Evolutionary conservation across 1,284 basidiomycete species (phyloP).

Genomic region (Leucoagaricus sp.): DNA sequence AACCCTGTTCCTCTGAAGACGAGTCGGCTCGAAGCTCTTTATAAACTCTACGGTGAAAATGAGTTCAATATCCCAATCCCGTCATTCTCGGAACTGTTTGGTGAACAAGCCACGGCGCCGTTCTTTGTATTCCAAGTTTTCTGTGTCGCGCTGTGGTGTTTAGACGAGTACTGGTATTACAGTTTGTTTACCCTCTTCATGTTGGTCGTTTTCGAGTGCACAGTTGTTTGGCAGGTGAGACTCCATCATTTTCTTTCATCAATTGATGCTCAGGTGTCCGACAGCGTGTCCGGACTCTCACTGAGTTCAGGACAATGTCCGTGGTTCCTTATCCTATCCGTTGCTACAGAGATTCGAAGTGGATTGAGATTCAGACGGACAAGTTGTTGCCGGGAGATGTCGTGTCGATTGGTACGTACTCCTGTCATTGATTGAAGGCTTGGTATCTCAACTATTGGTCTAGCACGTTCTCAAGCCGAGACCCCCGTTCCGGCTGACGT

Average conservation of each 20-base stretch:
- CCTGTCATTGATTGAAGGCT: neutral
- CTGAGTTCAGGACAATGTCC: conserved; percentile 95
- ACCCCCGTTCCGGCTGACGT: conserved; percentile 91
- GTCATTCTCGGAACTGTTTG: conserved; percentile 85
- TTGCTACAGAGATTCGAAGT: conserved; percentile 78
- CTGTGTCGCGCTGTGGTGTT: conserved; percentile 92
- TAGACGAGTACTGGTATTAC: conserved; percentile 99
- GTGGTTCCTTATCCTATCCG: conserved; percentile 87
- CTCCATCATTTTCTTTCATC: conserved; percentile 10
- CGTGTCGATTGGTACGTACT: conserved; percentile 69
- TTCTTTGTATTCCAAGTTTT: conserved; percentile 98
- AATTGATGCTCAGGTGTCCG: neutral
- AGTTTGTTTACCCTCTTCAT: conserved; percentile 96
- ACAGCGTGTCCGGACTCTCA: conserved; percentile 85
- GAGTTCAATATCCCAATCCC: conserved; percentile 96
- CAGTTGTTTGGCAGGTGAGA: conserved; percentile 92
- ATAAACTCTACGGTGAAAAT: conserved; percentile 83
- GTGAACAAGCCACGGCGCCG: conserved; percentile 87
- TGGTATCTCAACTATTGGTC: conserved; percentile 6
- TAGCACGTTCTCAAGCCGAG: conserved; percentile 78
- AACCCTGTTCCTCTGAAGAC: conserved; percentile 49
- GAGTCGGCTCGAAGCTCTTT: conserved; percentile 46
- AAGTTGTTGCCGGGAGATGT: conserved; percentile 89
- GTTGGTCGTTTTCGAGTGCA: conserved; percentile 96
- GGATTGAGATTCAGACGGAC: conserved; percentile 80